Base-by-base conservation (phyloP, 805 yeast genomes). In the Wickerhamiella domercqiae region DNA sequence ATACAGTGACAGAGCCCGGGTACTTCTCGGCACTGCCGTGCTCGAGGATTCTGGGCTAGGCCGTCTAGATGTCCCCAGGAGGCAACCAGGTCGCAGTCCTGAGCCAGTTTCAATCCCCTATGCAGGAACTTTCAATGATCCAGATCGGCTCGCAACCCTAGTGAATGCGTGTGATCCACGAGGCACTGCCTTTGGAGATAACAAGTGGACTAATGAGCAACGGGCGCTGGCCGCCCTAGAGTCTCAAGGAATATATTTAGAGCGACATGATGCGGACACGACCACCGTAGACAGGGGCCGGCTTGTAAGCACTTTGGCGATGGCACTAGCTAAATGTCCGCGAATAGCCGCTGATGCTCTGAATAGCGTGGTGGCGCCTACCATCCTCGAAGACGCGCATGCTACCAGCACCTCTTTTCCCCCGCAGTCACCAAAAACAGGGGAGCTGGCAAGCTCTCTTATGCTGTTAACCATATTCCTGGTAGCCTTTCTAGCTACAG, bases 11-110 rank as follows among this genome's bases (percentile, higher is more conserved):
- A 6, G 33, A 14, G 33, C 33, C 7, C 6, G 7, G 7, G 33
- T 30, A 16, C n/a, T 30, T 20, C 33, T 30, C 13, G 11, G 14
- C 5, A 30, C 33, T 16, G 33, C 33, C 19, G 21, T 30, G 7
- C 33, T 30, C n/a, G 33, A 30, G 21, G 33, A 30, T 17, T 30
- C 33, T 7, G 33, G 16, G 21, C 33, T 30, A 6, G 11, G 20
- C 11, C 17, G 9, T 29, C 13, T 13, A 24, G 9, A 9, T 9
- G 26, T n/a, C n/a, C n/a, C n/a, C n/a, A n/a, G n/a, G n/a, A n/a
- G n/a, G n/a, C 26, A 29, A 29, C 18, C 13, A 6, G 16, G 7
- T 17, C 14, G 16, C 33, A 18, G 16, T 6, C 21, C 5, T 9
- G 16, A 17, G 21, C 14, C 11, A n/a, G 21, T 9, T 17, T 17